Base-by-base conservation (phyloP, 768 basidiomycete species). In the Pleurotus cornucopiae region DNA sequence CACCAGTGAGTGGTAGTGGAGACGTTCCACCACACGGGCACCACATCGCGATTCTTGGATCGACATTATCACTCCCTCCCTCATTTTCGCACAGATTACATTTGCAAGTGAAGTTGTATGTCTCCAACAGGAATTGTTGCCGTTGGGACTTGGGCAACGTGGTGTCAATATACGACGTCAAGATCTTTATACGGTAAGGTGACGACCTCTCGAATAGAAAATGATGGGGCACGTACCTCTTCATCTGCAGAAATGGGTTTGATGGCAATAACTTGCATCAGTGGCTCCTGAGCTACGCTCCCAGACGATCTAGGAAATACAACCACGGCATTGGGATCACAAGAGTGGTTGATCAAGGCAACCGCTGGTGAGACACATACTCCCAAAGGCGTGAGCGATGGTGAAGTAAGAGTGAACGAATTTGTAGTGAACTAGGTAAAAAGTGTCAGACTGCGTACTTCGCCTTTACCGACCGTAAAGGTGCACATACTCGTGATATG, bases 271-370 rank as follows among this genome's bases (percentile, higher is more conserved):
- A 97, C 77, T 38, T 89, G 81, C 82, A 94, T 79, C 25, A 81
- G 58, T 0, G 89, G 84, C 64, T 88, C 86, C 16, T 56, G 63
- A 0, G 63, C 57, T 1, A 69, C 62, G 12, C 67, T 58, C 11
- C 64, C 66, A 4, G 75, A 66, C 2, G 76, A 67, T 3, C 82
- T 76, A 48, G 95, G 94, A 65, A 96, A 98, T 3, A 98, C 91
- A n/a, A 95, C 81, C 30, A 88, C 91, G 0, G 89, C 92, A 64
- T 97, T 95, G 0, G 92, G 91, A 18, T 82, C 78, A 64, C 94
- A 95, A 0, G 89, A 89, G 65, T 98, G 94, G 64, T 97, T 97
- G 56, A 89, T 80, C 9, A 97, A 74, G 0, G 94, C 94, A 3
- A 87, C 72, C 0, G 81, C 63, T 0, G 95, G 94, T 0, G 91